Evolutionary conservation across 345 rosid genomes (phyloP), one percentile per base, ranked within the genome.

Genomic region (Kernera saxatilis): DNA sequence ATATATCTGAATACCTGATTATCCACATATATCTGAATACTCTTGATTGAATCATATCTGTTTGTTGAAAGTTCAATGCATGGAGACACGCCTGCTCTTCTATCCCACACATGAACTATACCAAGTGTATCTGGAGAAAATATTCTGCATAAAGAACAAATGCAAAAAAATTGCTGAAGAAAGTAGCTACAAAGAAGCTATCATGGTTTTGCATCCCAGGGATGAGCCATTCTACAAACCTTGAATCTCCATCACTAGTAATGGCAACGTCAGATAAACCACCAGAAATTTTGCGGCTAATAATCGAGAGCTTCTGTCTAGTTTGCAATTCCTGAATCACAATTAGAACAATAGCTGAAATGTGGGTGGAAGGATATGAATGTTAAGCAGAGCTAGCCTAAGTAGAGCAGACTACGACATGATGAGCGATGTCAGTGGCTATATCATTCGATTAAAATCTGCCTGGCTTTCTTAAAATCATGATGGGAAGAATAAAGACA

Each of bases 191-290:
- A 43, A 52, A 30, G 29, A 60, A 21, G 40, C 64, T 49, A 40
- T 26, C 36, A 33, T 14, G 48, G 58, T 57, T 65, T 57, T 64
- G 25, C 58, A 66, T 44, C 67, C 11, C 49, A 71, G n/a, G 43
- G 40, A 53, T 8, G 49, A 74, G 15, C 46, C 32, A 35, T 62
- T 46, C 46, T 25, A 70, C 82, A 40, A 57, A 91, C 99, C 91
- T 88, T 77, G 91, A 84, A 53, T 78, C 76, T 64, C 86, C 92
- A 68, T 58, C 61, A 50, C 79, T 64, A 39, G 70, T 70, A 43
- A 89, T 88, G 49, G 94, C 85, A 64, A 94, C 74, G 76, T 87
- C 97, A 51, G 91, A 82, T 58, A 89, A 78, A 64, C 96, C 97
- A 66, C 79, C 82, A 22, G 10, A 73, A 64, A 77, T 27, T 33